phyloP scores from a whole-genome alignment of 495 filamentous ascomycete genomes.

The Xanthoparmelia taractica region DNA sequence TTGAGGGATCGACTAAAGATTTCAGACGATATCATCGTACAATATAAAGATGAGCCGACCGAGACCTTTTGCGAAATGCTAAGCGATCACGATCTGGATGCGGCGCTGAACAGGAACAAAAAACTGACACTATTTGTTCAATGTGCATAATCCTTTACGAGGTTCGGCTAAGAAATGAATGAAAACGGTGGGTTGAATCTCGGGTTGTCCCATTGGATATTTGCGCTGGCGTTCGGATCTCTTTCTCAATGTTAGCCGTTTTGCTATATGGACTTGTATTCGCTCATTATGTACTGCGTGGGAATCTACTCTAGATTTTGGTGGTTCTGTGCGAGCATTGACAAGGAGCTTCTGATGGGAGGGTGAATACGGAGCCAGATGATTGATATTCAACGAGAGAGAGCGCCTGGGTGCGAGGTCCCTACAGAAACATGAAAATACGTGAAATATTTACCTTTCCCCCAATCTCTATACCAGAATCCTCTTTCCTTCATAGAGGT shows the following conservation, averaged over 20 bases:
- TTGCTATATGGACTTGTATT: constrained; percentile 2
- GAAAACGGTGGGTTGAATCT: neutral
- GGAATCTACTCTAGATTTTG: neutral
- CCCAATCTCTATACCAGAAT: too few species aligned
- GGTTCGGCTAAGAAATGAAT: neutral
- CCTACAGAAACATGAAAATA: neutral
- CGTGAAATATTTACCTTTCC: too few species aligned
- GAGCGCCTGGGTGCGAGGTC: neutral
- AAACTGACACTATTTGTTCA: constrained; percentile 79
- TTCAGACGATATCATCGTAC: constrained; percentile 61
- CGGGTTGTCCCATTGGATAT: neutral
- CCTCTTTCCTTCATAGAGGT: neutral
- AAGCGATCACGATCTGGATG: constrained; percentile 71
- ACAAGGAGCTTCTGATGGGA: neutral
- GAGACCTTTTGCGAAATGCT: constrained; percentile 64
- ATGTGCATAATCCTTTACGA: constrained; percentile 35
- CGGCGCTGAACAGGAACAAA: constrained; percentile 72
- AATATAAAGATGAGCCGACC: constrained; percentile 74
- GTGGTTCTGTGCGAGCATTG: neutral
- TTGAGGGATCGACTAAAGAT: constrained; percentile 70
- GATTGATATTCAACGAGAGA: neutral
- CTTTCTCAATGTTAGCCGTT: neutral
- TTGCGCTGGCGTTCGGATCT: constrained; percentile 2
- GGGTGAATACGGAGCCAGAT: neutral
- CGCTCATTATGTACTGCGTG: neutral